Base-by-base conservation (phyloP, 2,329 filamentous ascomycete species). In the Neurospora crassa region DNA sequence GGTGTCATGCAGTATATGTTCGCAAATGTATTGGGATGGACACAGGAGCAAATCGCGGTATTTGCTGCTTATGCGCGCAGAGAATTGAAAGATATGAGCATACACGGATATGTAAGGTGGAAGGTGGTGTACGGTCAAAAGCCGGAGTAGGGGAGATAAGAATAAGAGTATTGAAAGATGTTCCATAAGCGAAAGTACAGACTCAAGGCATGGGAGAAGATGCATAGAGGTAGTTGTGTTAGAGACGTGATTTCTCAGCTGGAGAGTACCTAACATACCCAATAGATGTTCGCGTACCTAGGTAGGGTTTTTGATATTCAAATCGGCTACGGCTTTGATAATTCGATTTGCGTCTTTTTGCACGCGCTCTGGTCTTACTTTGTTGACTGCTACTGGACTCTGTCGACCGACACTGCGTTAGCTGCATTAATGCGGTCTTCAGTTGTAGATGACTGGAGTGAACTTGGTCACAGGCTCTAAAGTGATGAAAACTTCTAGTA, bases 1-100 rank as follows among this genome's bases (percentile, higher is more conserved):
- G 67, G 84, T 83, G 70, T 76, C 83, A 10, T 84, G 79, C 75
- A 81, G 29, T 74, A 71, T 59, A 73, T 75, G 68, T 76, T 74
- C 40, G 69, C 67, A 41, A 37, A 63, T 20, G 73, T 74, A 5
- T 70, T 75, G 68, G 74, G 74, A 45, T 75, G 74, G 74, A 45
- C 69, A 10, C 41, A 42, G 11, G 70, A 74, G 42, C 70, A 74
- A 69, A 73, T 74, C 12, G 70, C 73, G 20, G 74, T 73, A 16
- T 75, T 72, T 16, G 67, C 72, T 41, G 73, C 72, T n/a, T 72
- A 73, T 45, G 63, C 74, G 20, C 70, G 73, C n/a, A 47, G 63
- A 16, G 72, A 75, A 69, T 34, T 75, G 34, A 43, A 72, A 14
- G 73, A 74, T 45, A 41, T 16, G 16, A 73, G 70, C 29, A 45